A percentile compares a stretch with the other conserved stretches of the same genome.
Evolutionary conservation across 352 stramenopile genomes (phyloP).

Genomic region (Phytopythium oedochilum): DNA sequence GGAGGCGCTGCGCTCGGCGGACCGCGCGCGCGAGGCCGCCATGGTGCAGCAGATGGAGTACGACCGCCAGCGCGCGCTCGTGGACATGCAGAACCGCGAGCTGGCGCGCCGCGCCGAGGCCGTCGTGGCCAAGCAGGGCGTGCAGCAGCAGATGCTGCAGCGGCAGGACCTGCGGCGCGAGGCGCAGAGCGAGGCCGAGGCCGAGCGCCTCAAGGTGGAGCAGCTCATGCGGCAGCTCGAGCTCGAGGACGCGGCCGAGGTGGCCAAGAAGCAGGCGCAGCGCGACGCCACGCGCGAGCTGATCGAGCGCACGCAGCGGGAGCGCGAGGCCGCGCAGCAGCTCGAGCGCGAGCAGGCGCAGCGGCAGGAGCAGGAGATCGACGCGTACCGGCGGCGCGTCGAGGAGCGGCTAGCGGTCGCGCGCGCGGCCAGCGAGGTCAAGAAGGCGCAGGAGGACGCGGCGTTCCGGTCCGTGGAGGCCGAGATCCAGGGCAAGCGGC

Average conservation of each 20-base stretch:
- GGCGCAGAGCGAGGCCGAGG: slow-evolving; percentile 58
- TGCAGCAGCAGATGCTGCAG: slow-evolving; percentile 71
- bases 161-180: slow-evolving; percentile 59
- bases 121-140: slow-evolving; percentile 54
- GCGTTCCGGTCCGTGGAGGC: slow-evolving; percentile 75
- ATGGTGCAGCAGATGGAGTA: slow-evolving; percentile 94
- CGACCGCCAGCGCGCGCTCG: slow-evolving; percentile 77
- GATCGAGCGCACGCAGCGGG: slow-evolving; percentile 40
- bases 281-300: slow-evolving; percentile 52
- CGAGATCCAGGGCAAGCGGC: slow-evolving; percentile 78
- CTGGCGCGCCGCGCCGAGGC: slow-evolving; percentile 61
- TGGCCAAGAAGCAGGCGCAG: slow-evolving; percentile 51
- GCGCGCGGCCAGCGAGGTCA: slow-evolving; percentile 62
- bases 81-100: slow-evolving; percentile 58
- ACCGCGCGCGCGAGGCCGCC: slow-evolving; percentile 69
- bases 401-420: slow-evolving; percentile 35
- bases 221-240: slow-evolving; percentile 84
- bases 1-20: slow-evolving; percentile 66
- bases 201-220: slow-evolving; percentile 85
- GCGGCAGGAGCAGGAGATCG: slow-evolving; percentile 42
- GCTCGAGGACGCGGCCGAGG: slow-evolving; percentile 77
- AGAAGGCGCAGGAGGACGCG: slow-evolving; percentile 63
- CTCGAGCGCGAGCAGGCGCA: slow-evolving; percentile 22
- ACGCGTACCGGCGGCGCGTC: slow-evolving; percentile 42
- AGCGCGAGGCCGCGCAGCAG: slow-evolving; percentile 28